These are phyloP conservation scores for Letharia lupina DNA, from an alignment of 495 filamentous ascomycete genomes.

Conservation along the genomic window DNA sequence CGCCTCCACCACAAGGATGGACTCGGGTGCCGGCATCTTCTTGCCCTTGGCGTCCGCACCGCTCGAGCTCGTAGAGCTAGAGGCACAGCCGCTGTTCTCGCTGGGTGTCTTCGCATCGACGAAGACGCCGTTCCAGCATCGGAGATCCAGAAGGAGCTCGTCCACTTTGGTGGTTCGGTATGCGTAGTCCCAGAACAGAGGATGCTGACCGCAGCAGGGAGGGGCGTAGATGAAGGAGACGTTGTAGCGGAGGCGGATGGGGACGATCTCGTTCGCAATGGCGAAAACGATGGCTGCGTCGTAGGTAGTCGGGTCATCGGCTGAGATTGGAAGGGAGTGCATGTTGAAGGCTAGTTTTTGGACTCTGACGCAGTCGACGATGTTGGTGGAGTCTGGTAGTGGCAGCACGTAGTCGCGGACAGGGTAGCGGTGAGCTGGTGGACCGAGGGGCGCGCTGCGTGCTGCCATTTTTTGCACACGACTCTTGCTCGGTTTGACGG, in stretches of 20 bases:
- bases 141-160: slow-evolving; percentile 35
- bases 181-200: slow-evolving; percentile 59
- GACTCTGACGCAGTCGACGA: slow-evolving; percentile 55
- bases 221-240: slow-evolving; percentile 58
- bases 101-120: background rate
- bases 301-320: slow-evolving; percentile 38
- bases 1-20: slow-evolving; percentile 60
- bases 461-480: slow-evolving; percentile 51
- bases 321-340: background rate
- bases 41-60: slow-evolving; percentile 22
- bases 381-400: slow-evolving; percentile 41
- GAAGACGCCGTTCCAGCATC: slow-evolving; percentile 9
- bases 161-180: slow-evolving; percentile 48
- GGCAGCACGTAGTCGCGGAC: slow-evolving; percentile 54
- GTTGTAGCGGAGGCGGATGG: slow-evolving; percentile 53
- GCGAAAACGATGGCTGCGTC: slow-evolving; percentile 61
- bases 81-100: background rate
- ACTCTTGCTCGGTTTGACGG: slow-evolving; percentile 26
- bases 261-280: slow-evolving; percentile 54
- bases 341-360: slow-evolving; percentile 50
- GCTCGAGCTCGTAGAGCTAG: background rate
- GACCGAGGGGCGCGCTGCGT: slow-evolving; percentile 58
- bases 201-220: slow-evolving; percentile 63
- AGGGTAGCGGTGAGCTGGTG: slow-evolving; percentile 46
- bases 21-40: slow-evolving; percentile 1